phyloP scores from a whole-genome alignment of 2,329 filamentous ascomycete genomes.

The Curvularia lunata region DNA sequence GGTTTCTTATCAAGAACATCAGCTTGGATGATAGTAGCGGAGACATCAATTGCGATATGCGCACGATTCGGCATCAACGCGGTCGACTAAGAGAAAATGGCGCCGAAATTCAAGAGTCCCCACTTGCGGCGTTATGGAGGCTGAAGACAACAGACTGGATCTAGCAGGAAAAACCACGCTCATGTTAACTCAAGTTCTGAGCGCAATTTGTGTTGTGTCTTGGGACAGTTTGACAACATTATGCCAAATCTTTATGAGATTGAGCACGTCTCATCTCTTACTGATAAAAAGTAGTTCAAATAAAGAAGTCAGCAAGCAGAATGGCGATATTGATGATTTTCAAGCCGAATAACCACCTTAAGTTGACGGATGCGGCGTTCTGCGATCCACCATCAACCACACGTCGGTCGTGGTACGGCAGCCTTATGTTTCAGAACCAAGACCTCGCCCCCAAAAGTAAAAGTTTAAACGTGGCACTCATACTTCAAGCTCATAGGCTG shows the following conservation, averaged over 20 bases:
- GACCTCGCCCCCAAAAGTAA: constrained; percentile 4
- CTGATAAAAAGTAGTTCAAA: not conserved
- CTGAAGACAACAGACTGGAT: not conserved
- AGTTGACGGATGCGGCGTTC: constrained; percentile 24
- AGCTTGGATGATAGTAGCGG: not conserved
- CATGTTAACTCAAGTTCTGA: not conserved
- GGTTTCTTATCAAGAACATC: not conserved
- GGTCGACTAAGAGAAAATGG: not conserved
- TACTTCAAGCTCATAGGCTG: not conserved
- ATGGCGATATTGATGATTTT: not conserved
- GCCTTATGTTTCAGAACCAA: constrained; percentile 23
- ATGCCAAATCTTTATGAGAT: not conserved
- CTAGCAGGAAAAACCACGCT: not conserved
- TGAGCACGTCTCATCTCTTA: not conserved
- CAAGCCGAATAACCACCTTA: not conserved
- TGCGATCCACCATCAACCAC: constrained; percentile 15
- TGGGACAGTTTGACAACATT: not conserved
- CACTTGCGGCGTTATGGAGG: constrained; percentile 13
- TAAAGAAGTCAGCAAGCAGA: not conserved
- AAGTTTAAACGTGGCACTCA: not conserved
- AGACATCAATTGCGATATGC: too few species aligned
- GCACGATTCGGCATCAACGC: not conserved
- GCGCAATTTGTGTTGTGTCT: not conserved
- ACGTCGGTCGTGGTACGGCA: constrained; percentile 1
- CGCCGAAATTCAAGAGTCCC: not conserved